Evolutionary conservation across 148 eudicot species (phyloP).

Genomic region (Amaranthus cruentus): DNA sequence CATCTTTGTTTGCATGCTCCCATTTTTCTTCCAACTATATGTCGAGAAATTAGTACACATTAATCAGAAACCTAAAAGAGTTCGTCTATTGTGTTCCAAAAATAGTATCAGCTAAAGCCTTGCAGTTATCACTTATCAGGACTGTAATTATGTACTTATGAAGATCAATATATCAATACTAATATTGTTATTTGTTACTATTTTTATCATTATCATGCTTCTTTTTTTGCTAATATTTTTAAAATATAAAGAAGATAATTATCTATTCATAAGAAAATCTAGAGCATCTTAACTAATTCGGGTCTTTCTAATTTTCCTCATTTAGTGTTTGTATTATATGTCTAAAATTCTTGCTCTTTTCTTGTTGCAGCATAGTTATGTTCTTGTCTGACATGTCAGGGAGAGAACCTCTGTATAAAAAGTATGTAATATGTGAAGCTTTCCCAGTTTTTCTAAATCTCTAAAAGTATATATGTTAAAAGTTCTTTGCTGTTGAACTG

Average conservation of each 20-base stretch:
- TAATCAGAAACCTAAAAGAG: not conserved
- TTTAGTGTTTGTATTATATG: not conserved
- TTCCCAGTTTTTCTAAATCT: not conserved
- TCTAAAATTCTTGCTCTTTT: conserved; percentile 15
- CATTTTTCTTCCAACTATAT: not conserved
- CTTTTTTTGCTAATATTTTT: too few species aligned
- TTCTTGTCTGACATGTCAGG: conserved; percentile 99
- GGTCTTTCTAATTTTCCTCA: not conserved
- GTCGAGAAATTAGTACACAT: not conserved
- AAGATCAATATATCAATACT: not conserved
- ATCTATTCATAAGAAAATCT: not conserved
- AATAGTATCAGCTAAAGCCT: not conserved
- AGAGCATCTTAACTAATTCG: not conserved
- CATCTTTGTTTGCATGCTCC: not conserved
- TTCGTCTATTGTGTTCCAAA: not conserved
- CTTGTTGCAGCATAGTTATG: conserved; percentile 79
- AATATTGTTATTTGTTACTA: not conserved
- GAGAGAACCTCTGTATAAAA: conserved; percentile 95
- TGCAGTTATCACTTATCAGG: not conserved
- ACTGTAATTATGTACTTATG: not conserved
- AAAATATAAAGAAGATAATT: not conserved
- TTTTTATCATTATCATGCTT: too few species aligned
- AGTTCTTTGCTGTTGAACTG: conserved; percentile 10
- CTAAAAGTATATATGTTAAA: not conserved
- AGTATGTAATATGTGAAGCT: conserved; percentile 41